Evolutionary conservation across 2,329 filamentous ascomycete genomes (phyloP), one percentile per base, ranked within the genome.

Genomic region (Coniochaeta ligniaria): DNA sequence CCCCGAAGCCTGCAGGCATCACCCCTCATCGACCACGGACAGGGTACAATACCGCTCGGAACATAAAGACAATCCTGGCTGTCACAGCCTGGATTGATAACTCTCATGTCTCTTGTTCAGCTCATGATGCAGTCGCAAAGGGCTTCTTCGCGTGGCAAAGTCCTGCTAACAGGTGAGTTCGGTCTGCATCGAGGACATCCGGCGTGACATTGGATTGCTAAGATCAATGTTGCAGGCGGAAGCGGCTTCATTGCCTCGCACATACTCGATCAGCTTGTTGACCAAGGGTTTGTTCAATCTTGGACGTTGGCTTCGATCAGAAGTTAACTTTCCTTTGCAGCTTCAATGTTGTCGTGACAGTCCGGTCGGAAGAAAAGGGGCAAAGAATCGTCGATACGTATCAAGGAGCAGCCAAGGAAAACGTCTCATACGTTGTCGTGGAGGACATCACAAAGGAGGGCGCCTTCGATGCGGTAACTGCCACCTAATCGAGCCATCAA

Each of bases 371-470:
- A n/a, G 75, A 74, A 35, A 84, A 83, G 62, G 80, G 78, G 1
- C 63, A 74, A 3, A 71, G 72, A 2, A 76, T 83, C 57, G 63
- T 76, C 35, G 64, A 74, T 2, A 76, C 77, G 0, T 70, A 80
- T 33, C 69, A 75, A n/a, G 63, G 72, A 2, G 72, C 75, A 0
- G 68, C 79, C 28, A 69, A 72, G 60, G 56, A 65, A 5, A 73
- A 45, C 1, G 60, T 79, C 1, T 72, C 74, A 1, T 79, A 75
- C 59, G 75, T 70, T 38, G 82, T 94, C 62, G 89, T 96, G 14
- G 80, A 85, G 57, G 89, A 96, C 65, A 87, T 96, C 64, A 87
- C 88, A 0, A 70, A 85, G 63, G 80, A 85, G 24, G 83, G 83
- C 20, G 90, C 89, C 26, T 96, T 95, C 66, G 83, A 89, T 61